A percentile compares a stretch with the other conserved stretches of the same genome.
Conservation (phyloP, 75 land plant species). For the Ceratopteris richardii region DNA sequence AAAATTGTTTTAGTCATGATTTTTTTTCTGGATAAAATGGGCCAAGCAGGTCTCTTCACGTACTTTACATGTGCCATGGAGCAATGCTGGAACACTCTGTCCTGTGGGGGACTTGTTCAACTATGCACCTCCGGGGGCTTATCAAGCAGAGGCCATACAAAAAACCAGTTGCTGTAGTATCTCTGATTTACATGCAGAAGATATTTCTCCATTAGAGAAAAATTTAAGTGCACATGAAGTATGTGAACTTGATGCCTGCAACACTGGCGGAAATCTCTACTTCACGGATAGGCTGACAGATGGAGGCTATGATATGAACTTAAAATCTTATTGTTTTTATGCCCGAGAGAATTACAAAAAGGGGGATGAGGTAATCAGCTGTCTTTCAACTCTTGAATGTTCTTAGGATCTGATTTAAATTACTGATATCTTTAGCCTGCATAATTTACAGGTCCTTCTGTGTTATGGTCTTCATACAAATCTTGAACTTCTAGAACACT, state of each 20-base stretch:
- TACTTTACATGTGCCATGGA: slow-evolving; percentile 87
- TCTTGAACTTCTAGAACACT: slow-evolving; percentile 91
- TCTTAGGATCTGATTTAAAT: no score
- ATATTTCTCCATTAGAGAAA: not conserved
- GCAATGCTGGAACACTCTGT: slow-evolving; percentile 87
- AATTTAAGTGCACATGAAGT: not conserved
- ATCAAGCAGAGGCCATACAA: not conserved
- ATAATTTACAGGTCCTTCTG: slow-evolving; percentile 54
- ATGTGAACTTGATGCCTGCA: not conserved
- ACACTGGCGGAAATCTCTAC: not conserved
- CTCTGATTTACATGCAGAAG: not conserved
- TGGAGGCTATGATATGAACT: slow-evolving; percentile 57
- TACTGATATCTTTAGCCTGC: no score
- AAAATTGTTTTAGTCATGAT: no score
- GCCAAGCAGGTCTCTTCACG: slow-evolving; percentile 68
- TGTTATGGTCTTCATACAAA: slow-evolving; percentile 87
- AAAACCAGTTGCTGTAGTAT: not conserved
- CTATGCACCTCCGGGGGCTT: slow-evolving; percentile 60
- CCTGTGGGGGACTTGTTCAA: slow-evolving; percentile 93
- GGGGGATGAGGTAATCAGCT: slow-evolving; percentile 69
- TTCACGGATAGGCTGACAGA: slow-evolving; percentile 54
- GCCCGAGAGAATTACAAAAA: slow-evolving; percentile 57
- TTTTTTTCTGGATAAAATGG: no score
- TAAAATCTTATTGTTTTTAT: slow-evolving; percentile 73
- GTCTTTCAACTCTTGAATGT: no score